A percentile compares a stretch with the other conserved stretches of the same genome.
Evolutionary conservation across 768 basidiomycete species (phyloP).

Genomic region (Collybia sp.): DNA sequence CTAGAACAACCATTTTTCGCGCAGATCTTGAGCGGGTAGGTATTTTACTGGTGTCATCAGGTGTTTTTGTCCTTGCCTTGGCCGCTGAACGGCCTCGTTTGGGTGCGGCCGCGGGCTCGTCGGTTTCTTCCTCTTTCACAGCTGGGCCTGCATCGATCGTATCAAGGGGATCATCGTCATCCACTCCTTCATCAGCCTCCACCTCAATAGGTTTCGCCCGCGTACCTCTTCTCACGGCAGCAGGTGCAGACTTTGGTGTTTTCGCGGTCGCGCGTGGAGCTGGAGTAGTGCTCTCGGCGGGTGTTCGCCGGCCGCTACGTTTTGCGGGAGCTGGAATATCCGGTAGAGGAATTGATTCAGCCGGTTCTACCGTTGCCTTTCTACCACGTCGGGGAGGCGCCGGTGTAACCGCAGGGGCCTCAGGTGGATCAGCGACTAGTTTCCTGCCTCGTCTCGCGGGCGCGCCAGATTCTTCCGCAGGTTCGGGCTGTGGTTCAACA

Average conservation of each 20-base stretch:
- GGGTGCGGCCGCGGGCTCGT: constrained; percentile 12
- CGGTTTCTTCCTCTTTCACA: constrained; percentile 17
- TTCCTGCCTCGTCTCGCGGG: constrained; percentile 6
- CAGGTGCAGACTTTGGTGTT: background rate
- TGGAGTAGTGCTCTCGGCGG: background rate
- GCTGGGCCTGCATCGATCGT: constrained; percentile 11
- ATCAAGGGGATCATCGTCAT: constrained; percentile 17
- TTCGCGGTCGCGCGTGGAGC: background rate
- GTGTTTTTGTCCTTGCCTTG: background rate
- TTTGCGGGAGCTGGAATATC: background rate
- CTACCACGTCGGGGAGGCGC: constrained; percentile 6
- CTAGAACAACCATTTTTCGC: no score
- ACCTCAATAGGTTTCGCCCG: constrained; percentile 13
- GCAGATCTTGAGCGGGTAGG: no score
- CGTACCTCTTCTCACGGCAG: constrained; percentile 8
- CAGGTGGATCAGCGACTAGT: constrained; percentile 1
- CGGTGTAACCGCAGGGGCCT: background rate
- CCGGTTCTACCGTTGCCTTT: constrained; percentile 7
- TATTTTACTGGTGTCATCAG: background rate
- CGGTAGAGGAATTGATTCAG: background rate
- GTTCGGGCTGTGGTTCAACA: constrained; percentile 9
- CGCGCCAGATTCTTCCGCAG: constrained; percentile 1
- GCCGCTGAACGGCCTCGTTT: constrained; percentile 7
- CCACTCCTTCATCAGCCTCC: constrained; percentile 7
- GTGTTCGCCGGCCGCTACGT: background rate